phyloP scores from a whole-genome alignment of 768 basidiomycete species.

The Infundibulicybe gibba region DNA sequence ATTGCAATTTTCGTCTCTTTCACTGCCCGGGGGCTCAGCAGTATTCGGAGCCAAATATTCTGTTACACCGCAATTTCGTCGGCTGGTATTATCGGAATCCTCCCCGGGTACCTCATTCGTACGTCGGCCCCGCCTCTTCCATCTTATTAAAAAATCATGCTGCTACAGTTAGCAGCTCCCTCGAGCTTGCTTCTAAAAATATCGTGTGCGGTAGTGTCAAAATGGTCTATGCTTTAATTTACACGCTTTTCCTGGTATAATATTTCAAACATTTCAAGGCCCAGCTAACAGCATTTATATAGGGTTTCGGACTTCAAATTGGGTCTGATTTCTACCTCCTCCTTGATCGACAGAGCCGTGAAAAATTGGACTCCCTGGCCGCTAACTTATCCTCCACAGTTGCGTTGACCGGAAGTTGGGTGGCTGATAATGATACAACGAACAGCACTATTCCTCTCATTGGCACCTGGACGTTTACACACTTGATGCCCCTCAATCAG shows the following conservation, averaged over 20 bases:
- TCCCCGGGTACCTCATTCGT: constrained; percentile 88
- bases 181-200: constrained; percentile 84
- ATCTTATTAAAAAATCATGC: constrained; percentile 7
- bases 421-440: constrained; percentile 49
- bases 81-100: constrained; percentile 80
- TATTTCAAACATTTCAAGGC: not conserved
- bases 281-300: constrained; percentile 1
- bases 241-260: constrained; percentile 68
- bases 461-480: constrained; percentile 68
- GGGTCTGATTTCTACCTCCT: constrained; percentile 79
- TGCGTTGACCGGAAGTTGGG: constrained; percentile 63
- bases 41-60: constrained; percentile 73
- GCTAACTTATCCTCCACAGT: constrained; percentile 44
- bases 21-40: constrained; percentile 75
- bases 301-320: constrained; percentile 83
- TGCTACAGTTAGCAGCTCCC: constrained; percentile 64
- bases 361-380: constrained; percentile 49
- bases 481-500: constrained; percentile 39
- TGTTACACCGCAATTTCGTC: constrained; percentile 93
- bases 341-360: constrained; percentile 56
- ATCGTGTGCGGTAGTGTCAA: constrained; percentile 82
- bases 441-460: constrained; percentile 39
- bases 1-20: constrained; percentile 82
- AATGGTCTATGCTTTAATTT: constrained; percentile 88
- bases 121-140: constrained; percentile 18